Evolutionary conservation across 1,284 basidiomycete genomes (phyloP).

Genomic region (Sanghuangporus sanghuang): DNA sequence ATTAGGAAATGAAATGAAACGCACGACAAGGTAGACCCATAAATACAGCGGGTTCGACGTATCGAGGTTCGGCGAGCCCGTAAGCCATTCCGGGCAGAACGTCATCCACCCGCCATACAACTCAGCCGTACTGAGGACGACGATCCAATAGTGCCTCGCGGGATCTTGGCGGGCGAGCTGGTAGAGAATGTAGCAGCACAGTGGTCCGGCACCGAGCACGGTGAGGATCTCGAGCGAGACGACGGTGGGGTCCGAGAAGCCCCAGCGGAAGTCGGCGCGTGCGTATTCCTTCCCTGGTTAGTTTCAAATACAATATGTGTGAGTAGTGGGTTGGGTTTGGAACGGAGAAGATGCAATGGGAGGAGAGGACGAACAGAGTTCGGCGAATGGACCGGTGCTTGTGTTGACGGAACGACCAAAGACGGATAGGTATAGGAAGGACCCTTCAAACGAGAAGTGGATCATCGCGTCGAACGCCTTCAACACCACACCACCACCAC

Average conservation of each 20-base stretch:
- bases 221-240: conserved; percentile 80
- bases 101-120: conserved; percentile 82
- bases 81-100: conserved; percentile 81
- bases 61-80: conserved; percentile 64
- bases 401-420: conserved; percentile 71
- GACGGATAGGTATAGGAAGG: conserved; percentile 69
- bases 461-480: conserved; percentile 75
- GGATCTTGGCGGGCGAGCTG: conserved; percentile 60
- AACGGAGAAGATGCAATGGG: too few species aligned
- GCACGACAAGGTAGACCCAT: conserved; percentile 42
- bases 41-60: conserved; percentile 55
- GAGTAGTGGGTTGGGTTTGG: conserved; percentile 23
- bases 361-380: conserved; percentile 53
- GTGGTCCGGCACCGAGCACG: conserved; percentile 68
- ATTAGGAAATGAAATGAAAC: conserved; percentile 19
- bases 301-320: conserved; percentile 25
- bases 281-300: conserved; percentile 58
- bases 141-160: conserved; percentile 74
- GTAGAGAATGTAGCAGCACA: conserved; percentile 65
- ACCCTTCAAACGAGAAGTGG: conserved; percentile 74
- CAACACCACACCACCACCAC: neutral
- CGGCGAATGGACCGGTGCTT: conserved; percentile 64
- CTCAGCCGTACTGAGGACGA: conserved; percentile 70
- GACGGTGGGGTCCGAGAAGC: conserved; percentile 67
- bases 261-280: conserved; percentile 78